phyloP scores from a whole-genome alignment of 176 grass and related monocot species.

The Lolium perenne region DNA sequence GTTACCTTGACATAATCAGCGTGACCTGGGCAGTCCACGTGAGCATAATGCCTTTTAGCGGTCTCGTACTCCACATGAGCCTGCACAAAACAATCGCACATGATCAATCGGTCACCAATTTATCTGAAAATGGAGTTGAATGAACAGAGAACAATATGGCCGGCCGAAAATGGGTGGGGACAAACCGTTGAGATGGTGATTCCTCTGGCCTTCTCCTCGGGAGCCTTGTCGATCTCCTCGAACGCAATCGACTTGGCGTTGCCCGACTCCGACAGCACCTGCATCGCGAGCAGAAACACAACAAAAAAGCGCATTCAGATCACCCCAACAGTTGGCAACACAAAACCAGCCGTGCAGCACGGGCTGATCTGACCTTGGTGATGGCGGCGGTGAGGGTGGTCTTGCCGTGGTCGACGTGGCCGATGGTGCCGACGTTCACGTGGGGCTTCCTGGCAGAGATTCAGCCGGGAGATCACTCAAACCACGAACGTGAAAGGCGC shows the following conservation, averaged over 20 bases:
- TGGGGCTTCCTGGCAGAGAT: slow-evolving; percentile 86
- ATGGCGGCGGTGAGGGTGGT: slow-evolving; percentile 96
- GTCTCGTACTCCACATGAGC: slow-evolving; percentile 99
- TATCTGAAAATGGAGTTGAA: not conserved
- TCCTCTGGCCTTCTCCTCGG: slow-evolving; percentile 97
- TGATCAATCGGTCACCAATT: not conserved
- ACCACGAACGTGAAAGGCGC: too few species aligned
- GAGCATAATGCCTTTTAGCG: slow-evolving; percentile 90
- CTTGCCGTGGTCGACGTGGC: slow-evolving; percentile 95
- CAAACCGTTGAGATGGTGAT: slow-evolving; percentile 94
- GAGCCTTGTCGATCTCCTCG: slow-evolving; percentile 97
- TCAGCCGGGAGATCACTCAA: not conserved
- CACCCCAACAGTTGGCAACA: not conserved
- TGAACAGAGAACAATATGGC: not conserved
- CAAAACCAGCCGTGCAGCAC: not conserved
- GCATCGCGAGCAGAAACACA: not conserved
- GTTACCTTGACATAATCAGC: slow-evolving; percentile 99
- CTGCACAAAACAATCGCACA: slow-evolving; percentile 45
- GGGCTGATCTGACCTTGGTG: slow-evolving; percentile 65
- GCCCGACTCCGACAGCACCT: slow-evolving; percentile 84
- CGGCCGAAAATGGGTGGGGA: not conserved
- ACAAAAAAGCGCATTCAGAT: not conserved
- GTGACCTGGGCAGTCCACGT: slow-evolving; percentile 92
- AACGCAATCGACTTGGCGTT: slow-evolving; percentile 92
- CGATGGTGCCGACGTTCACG: slow-evolving; percentile 95